phyloP scores from a whole-genome alignment of 768 basidiomycete genomes.

The Leccinum truebloodii region DNA sequence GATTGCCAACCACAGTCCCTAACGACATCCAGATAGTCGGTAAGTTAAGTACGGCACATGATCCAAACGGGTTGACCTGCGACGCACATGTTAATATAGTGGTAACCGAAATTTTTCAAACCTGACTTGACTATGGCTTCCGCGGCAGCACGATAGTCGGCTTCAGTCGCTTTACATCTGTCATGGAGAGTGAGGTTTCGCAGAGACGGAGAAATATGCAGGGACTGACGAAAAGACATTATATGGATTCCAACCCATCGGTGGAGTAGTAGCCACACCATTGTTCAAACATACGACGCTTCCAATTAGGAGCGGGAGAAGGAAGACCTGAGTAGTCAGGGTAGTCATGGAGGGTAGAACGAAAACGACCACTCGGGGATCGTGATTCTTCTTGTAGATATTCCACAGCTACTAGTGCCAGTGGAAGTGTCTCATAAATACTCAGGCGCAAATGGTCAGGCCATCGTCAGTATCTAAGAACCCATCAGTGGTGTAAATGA shows the following conservation, averaged over 20 bases:
- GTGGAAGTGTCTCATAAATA: background rate
- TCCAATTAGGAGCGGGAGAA: background rate
- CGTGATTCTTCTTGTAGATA: background rate
- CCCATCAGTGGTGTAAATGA: background rate
- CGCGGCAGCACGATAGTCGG: conserved; percentile 10
- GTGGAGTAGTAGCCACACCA: conserved; percentile 13
- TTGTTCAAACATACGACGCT: conserved; percentile 4
- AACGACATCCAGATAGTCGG: background rate
- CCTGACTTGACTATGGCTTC: conserved; percentile 4
- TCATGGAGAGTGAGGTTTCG: background rate
- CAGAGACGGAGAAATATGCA: background rate
- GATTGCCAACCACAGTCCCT: conserved; percentile 20
- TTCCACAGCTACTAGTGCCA: background rate
- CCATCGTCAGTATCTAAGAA: background rate
- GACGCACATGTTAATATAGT: conserved; percentile 12
- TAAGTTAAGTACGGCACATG: background rate
- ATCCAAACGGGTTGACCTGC: background rate
- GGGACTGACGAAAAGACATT: conserved; percentile 13
- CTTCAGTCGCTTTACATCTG: conserved; percentile 11
- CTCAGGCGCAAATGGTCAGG: background rate
- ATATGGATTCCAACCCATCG: conserved; percentile 22
- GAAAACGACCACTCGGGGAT: background rate
- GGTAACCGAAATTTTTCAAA: conserved; percentile 8
- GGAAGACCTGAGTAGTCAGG: background rate
- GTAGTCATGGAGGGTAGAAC: background rate